These are phyloP conservation scores for Cercospora citrullina DNA, from an alignment of 2,329 filamentous ascomycete genomes.

Conservation along the genomic window DNA sequence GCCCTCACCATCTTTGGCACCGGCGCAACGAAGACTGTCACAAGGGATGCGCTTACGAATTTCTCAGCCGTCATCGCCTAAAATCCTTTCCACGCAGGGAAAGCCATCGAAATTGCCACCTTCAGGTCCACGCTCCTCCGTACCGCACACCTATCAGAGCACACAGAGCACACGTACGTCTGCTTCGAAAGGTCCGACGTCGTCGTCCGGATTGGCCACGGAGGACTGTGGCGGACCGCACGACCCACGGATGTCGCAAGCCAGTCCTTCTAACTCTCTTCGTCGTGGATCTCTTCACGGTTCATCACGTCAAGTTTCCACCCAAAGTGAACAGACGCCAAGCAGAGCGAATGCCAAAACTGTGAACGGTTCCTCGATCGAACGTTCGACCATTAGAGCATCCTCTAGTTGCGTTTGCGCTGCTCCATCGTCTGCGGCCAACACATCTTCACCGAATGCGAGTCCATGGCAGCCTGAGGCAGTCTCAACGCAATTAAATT, in stretches of 20 bases:
- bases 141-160: neutral
- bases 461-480: neutral
- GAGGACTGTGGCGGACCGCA: neutral
- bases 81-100: neutral
- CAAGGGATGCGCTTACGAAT: neutral
- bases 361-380: neutral
- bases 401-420: neutral
- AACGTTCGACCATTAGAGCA: neutral
- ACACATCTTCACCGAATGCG: neutral
- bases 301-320: neutral
- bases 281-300: neutral
- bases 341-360: neutral
- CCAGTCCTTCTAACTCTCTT: neutral
- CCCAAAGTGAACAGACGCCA: neutral
- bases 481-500: neutral
- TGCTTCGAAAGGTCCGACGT: neutral
- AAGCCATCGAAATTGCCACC: neutral
- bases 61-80: neutral
- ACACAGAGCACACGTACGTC: neutral
- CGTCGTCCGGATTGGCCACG: neutral
- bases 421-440: neutral
- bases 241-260: neutral
- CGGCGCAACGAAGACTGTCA: neutral
- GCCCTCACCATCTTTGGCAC: neutral
- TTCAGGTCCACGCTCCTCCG: neutral